A percentile compares a stretch with the other conserved stretches of the same genome.
These are phyloP conservation scores for Acrodontium crateriforme DNA, from an alignment of 2,329 filamentous ascomycete species.

Conservation along the genomic window DNA sequence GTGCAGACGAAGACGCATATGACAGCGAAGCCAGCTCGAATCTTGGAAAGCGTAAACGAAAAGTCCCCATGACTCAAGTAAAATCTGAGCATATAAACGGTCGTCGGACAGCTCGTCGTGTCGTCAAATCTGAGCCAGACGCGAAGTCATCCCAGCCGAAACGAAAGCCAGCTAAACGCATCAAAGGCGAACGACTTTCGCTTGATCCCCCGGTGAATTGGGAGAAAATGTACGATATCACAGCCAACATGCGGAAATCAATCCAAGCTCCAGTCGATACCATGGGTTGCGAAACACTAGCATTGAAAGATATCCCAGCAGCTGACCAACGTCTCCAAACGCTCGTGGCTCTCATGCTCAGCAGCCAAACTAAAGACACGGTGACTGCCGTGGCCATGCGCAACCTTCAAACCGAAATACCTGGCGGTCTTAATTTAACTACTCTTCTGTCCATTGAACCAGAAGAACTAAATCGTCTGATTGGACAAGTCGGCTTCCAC, in stretches of 20 bases:
- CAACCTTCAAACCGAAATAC: conserved; percentile 60
- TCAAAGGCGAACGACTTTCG: conserved; percentile 17
- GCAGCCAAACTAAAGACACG: conserved; percentile 85
- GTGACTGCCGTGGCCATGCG: conserved; percentile 75
- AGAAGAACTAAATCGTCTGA: conserved; percentile 54
- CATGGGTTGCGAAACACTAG: conserved; percentile 82
- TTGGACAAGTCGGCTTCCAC: conserved; percentile 79
- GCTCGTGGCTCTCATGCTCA: conserved; percentile 77
- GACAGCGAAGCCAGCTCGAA: conserved; percentile 3
- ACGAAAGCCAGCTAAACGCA: conserved; percentile 20
- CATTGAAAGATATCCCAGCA: conserved; percentile 36
- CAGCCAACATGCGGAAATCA: conserved; percentile 63
- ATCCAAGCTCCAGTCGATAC: conserved; percentile 80
- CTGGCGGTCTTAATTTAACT: conserved; percentile 53
- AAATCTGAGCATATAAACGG: conserved; percentile 5
- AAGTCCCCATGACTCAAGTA: conserved; percentile 4
- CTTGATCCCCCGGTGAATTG: conserved; percentile 57
- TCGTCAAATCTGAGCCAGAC: conserved; percentile 9
- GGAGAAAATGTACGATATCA: conserved; percentile 65
- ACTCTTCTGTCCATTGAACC: conserved; percentile 64
- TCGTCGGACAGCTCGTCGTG: conserved; percentile 15
- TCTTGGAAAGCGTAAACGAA: conserved; percentile 14
- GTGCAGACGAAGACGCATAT: too few species aligned
- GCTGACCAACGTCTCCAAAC: conserved; percentile 68
- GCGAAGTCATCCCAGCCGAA: conserved; percentile 3